phyloP scores from a whole-genome alignment of 371 early-diverging fungal species.

The Smittium culicis region DNA sequence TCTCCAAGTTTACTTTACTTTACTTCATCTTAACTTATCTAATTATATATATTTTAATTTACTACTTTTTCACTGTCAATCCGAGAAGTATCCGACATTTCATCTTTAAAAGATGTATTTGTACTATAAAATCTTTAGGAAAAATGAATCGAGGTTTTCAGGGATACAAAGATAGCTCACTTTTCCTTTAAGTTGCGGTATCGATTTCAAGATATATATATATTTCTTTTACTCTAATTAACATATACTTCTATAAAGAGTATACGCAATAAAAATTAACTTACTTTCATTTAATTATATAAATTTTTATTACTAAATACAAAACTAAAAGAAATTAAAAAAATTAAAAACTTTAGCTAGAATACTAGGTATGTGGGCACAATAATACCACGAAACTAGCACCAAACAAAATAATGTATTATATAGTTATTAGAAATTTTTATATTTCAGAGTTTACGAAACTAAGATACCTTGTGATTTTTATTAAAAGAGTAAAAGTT shows the following conservation, averaged over 20 bases:
- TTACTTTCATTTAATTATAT: background rate
- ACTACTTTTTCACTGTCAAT: background rate
- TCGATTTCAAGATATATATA: background rate
- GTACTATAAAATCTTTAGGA: background rate
- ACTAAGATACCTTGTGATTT: no score
- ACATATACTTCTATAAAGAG: background rate
- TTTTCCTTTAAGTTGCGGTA: background rate
- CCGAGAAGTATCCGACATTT: background rate
- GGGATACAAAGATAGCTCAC: background rate
- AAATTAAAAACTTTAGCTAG: background rate
- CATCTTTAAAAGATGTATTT: background rate
- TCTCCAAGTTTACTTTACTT: background rate
- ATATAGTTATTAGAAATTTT: no score
- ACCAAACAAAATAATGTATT: no score
- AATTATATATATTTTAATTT: background rate
- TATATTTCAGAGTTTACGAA: no score
- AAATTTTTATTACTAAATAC: background rate
- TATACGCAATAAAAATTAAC: background rate
- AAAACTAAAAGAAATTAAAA: background rate
- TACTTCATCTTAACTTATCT: background rate
- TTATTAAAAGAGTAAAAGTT: no score
- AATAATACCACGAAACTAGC: background rate
- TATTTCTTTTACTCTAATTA: background rate
- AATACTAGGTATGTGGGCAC: background rate
- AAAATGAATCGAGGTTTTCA: background rate